Evolutionary conservation across 192 early-diverging fungal genomes (phyloP), one percentile per base, ranked within the genome.

Genomic region (Coemansia sp.): DNA sequence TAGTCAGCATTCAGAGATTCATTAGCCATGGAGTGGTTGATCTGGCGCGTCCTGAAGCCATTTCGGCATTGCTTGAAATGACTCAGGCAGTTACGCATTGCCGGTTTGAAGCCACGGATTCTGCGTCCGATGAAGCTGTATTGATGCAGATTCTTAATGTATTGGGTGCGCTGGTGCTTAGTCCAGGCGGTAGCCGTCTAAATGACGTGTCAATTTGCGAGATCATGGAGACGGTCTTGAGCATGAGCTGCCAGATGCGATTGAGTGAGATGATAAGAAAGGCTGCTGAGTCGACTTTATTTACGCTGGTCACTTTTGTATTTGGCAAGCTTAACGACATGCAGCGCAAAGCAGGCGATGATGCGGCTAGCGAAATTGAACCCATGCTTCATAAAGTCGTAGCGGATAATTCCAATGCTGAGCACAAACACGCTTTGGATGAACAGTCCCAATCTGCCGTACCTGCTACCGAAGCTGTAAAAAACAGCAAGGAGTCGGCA

Each of bases 201-300:
- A 88, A 88, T 47, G 95, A 99, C 67, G 93, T 92, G 65, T 87
- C 88, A 12, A 85, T 97, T 12, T 99, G 96, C 67, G 93, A 93
- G 59, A 96, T 97, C 83, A 91, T 97, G 69, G 96, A 99, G 80
- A 93, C 93, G 16, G 93, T 89, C 13, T 85, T 99, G 50, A 92
- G 91, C 65, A 94, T 99, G 91, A 92, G 91, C 68, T 97, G 96
- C 68, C 95, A 96, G 79, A 86, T 88, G 59, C 76, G 94, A 42
- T 64, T 96, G 15, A 92, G 87, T 67, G 94, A 77, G 55, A 59
- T 72, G 54, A 61, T 81, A 46, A 55, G 79, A 10, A 70, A 61
- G 44, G 53, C 74, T 2, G 74, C 79, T 44, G 79, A 81, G 48
- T 62, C 70, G 9, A 73, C 70, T n/a, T 67, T 81, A 18, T 66